Base-by-base conservation (phyloP, 2,329 filamentous ascomycete genomes). In the Trichoderma oligosporum region DNA sequence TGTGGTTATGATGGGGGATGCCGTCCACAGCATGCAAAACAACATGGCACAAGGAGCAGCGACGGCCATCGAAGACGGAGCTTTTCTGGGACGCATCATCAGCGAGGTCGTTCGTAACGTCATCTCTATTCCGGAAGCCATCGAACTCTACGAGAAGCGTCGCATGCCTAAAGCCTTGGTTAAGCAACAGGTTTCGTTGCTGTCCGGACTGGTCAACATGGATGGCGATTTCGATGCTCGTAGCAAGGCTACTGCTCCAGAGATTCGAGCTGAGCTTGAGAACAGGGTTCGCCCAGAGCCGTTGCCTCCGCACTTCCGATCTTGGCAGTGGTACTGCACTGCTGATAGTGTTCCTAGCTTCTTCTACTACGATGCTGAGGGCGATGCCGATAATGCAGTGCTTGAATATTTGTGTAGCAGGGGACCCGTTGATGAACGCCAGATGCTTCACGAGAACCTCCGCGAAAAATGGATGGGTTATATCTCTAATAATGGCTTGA, bases 11-110 rank as follows among this genome's bases (percentile, higher is more conserved):
- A 25, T 49, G 31, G 46, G 46, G 5, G 31, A 49, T 7, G 46
- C 46, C 4, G 33, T 36, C 20, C 46, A 49, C 20, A 18, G 31
- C 22, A 49, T 49, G 46, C 31, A 36, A 25, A 49, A 49, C 20
- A 35, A 38, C 9, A 49, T 49, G 46, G 46, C 46, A 27, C 46
- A 49, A 38, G 46, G 46, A 7, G 46, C 46, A 25, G 46, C 46
- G 8, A 49, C 46, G 7, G 46, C 31, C 8, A 49, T 49, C 31
- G 46, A 49, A 4, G 46, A 49, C 20, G 46, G 46, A 0, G 46
- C 46, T 16, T 49, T 49, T 18, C 33, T 49, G 1, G 46, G 46
- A 20, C 33, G 33, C 4, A 14, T 25, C 11, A 36, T 49, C 7
- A 36, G 46, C 12, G 46, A 35, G 22, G 46, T 49, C 11, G 31